phyloP scores from a whole-genome alignment of 306 rosid genomes.

The Ormosia emarginata region DNA sequence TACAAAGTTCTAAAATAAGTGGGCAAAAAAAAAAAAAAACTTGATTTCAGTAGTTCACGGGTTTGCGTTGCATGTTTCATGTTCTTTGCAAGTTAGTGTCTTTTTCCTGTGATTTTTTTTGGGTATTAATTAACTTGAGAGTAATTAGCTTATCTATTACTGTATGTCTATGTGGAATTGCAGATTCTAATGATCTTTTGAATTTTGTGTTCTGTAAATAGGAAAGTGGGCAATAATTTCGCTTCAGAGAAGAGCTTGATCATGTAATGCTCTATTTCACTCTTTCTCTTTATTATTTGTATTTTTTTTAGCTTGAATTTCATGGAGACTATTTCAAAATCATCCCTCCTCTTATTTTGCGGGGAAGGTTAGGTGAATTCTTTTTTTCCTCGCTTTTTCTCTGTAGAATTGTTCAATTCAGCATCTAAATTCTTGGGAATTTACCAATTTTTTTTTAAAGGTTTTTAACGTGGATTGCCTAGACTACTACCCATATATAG shows the following conservation, averaged over 20 bases:
- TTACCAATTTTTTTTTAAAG: not conserved
- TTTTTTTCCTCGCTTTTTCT: not conserved
- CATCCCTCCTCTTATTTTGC: slow-evolving; percentile 12
- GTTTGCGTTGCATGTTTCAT: slow-evolving; percentile 6
- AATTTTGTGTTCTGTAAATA: not conserved
- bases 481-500: not conserved
- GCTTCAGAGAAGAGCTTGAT: not conserved
- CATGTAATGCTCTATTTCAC: not conserved
- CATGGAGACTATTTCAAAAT: slow-evolving; percentile 5
- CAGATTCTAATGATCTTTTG: not conserved
- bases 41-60: slow-evolving; percentile 6
- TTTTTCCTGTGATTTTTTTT: not conserved
- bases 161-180: not conserved
- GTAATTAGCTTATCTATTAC: not conserved
- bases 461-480: not conserved
- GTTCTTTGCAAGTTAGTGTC: not conserved
- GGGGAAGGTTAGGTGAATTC: not conserved
- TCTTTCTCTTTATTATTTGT: not conserved
- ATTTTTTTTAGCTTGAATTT: not conserved
- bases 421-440: slow-evolving; percentile 3
- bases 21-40: not conserved
- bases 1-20: not conserved
- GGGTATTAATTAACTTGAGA: not conserved
- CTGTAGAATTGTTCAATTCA: slow-evolving; percentile 4
- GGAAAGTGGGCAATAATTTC: not conserved